Evolutionary conservation across 1,284 basidiomycete genomes (phyloP), one percentile per base, ranked within the genome.

Genomic region (Moesziomyces sp.): DNA sequence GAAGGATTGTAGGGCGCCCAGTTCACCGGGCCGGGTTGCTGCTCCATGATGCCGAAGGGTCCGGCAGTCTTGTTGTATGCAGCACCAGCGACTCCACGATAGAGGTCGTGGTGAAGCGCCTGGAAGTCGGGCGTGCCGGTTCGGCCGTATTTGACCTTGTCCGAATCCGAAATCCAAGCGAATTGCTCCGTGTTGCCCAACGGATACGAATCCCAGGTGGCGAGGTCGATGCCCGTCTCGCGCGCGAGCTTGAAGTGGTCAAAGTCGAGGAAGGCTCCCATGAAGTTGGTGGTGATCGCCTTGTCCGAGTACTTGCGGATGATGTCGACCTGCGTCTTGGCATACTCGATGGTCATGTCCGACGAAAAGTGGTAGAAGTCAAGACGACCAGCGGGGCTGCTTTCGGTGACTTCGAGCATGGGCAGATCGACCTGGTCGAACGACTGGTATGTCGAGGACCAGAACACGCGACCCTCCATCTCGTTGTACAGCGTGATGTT

Each of bases 271-370:
- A 67, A 70, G 16, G 48, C 65, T 16, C 66, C 66, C 70, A 77
- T 74, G 28, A 75, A 71, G 57, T 77, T 77, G 49, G 75, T 74
- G 4, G 75, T 75, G 64, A 77, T 72, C 5, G 61, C 66, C 51
- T 67, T 60, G 65, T 65, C 48, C 8, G 55, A 61, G 65, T 76
- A 43, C 49, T 57, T 46, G 35, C 75, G 66, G 40, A 74, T 68
- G 24, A 51, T 56, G 38, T 77, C 68, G 11, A 58, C 59, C 44
- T 70, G 67, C 23, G 64, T 68, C 48, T 71, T 66, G 30, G 72
- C 68, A 33, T 67, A 75, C 30, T 65, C 62, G 60, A 69, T 65
- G 24, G 69, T 58, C 55, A 75, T 70, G 48, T 77, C 72, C 3
- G 67, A 71, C 16, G 52, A 57, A 47, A 77, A 77, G 24, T 59